These are phyloP conservation scores for Eremothecium sinecaudum DNA, from an alignment of 1,139 yeast species.

Conservation along the genomic window DNA sequence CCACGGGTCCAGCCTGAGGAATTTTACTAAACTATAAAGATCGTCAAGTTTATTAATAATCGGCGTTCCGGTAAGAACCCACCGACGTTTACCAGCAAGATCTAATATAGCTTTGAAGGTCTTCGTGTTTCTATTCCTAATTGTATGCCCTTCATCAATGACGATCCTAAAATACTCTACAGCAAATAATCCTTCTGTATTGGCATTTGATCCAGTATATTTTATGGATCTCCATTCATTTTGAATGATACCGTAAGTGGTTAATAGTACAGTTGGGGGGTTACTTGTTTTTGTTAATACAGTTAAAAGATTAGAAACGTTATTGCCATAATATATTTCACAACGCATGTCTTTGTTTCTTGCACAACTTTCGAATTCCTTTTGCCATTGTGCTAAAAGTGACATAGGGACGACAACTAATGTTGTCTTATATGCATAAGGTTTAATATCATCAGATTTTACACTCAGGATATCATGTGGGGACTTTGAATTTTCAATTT, in stretches of 20 bases:
- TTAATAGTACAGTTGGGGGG: slow-evolving; percentile 67
- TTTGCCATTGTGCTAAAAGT: slow-evolving; percentile 80
- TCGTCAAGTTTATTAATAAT: slow-evolving; percentile 85
- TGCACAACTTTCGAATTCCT: slow-evolving; percentile 59
- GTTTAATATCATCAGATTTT: slow-evolving; percentile 8
- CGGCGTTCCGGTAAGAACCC: slow-evolving; percentile 94
- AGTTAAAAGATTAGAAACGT: slow-evolving; percentile 39
- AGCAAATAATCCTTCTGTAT: slow-evolving; percentile 49
- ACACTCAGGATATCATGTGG: neutral
- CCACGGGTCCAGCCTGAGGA: slow-evolving; percentile 82
- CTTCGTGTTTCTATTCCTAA: slow-evolving; percentile 69
- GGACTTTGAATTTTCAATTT: slow-evolving; percentile 3
- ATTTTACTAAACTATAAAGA: slow-evolving; percentile 66
- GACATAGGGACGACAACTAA: slow-evolving; percentile 88
- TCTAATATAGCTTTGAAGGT: slow-evolving; percentile 74
- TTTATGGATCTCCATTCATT: slow-evolving; percentile 47
- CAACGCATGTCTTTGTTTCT: slow-evolving; percentile 38
- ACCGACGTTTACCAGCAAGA: slow-evolving; percentile 53
- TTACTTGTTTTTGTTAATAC: slow-evolving; percentile 23
- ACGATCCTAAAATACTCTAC: slow-evolving; percentile 71
- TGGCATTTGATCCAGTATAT: slow-evolving; percentile 8
- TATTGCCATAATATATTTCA: slow-evolving; percentile 67
- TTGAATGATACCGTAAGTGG: slow-evolving; percentile 83
- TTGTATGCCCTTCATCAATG: slow-evolving; percentile 87
- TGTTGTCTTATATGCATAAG: slow-evolving; percentile 64